Percentiles rank a stretch among this genome's conserved stretches.
Conservation (phyloP, 116 monocot species). For the Zostera marina region DNA sequence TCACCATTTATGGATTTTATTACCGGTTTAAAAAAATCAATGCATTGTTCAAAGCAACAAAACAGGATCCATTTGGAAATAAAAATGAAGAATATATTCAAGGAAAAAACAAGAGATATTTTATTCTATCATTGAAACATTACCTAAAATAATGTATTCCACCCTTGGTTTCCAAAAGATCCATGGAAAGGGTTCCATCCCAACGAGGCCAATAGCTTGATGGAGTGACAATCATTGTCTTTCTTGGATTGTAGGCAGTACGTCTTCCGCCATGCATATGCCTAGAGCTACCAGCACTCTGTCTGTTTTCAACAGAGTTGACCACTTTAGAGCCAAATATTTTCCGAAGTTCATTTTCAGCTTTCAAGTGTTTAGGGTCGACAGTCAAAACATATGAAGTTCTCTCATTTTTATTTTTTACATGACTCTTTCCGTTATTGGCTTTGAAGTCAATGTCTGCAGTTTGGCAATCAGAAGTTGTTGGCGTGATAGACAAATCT, state of each 20-base stretch:
- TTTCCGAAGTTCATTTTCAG: slow-evolving; percentile 78
- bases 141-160: slow-evolving; percentile 76
- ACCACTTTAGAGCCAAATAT: slow-evolving; percentile 96
- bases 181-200: slow-evolving; percentile 90
- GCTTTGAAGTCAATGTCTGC: slow-evolving; percentile 8
- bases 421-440: slow-evolving; percentile 10
- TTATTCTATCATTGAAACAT: too few relatives aligned
- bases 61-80: too few relatives aligned
- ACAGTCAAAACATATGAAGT: slow-evolving; percentile 35
- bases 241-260: slow-evolving; percentile 45
- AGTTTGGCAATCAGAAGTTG: slow-evolving; percentile 10
- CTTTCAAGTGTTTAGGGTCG: slow-evolving; percentile 80
- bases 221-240: slow-evolving; percentile 59
- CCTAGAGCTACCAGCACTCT: slow-evolving; percentile 44
- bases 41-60: too few relatives aligned
- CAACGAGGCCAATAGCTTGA: slow-evolving; percentile 66
- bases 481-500: slow-evolving; percentile 44
- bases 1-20: too few relatives aligned
- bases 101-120: too few relatives aligned
- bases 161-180: slow-evolving; percentile 63
- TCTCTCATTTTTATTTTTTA: slow-evolving; percentile 6
- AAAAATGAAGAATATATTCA: too few relatives aligned
- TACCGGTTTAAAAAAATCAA: too few relatives aligned
- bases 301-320: slow-evolving; percentile 64
- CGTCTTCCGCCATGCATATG: slow-evolving; percentile 51